Evolutionary conservation across 192 early-diverging fungal species (phyloP).

Genomic region (Podila epicladia): DNA sequence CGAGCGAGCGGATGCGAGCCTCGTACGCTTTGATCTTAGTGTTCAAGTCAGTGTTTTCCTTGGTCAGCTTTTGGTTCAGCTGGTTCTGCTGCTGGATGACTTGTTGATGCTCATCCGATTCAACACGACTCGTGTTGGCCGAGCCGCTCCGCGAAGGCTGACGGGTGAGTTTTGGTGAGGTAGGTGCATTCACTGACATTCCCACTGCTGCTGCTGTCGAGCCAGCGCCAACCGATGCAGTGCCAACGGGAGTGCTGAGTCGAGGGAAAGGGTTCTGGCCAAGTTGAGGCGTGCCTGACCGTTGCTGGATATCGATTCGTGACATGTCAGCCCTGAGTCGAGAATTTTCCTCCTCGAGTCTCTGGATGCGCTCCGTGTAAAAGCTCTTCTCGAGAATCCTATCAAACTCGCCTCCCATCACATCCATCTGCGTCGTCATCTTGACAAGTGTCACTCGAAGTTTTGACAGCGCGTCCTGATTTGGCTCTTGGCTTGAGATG

Average conservation of each 20-base stretch:
- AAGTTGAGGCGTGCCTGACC: conserved; percentile 37
- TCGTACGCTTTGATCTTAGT: conserved; percentile 53
- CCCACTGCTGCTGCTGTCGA: conserved; percentile 6
- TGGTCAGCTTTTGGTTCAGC: conserved; percentile 31
- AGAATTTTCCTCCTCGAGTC: conserved; percentile 44
- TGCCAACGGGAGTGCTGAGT: conserved; percentile 13
- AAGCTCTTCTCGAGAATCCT: conserved; percentile 54
- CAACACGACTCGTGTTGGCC: conserved; percentile 2
- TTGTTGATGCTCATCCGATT: conserved; percentile 35
- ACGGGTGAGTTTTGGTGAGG: conserved; percentile 32
- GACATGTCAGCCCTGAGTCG: conserved; percentile 39
- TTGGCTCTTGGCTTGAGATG: conserved; percentile 29
- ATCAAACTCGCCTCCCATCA: conserved; percentile 55
- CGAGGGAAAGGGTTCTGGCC: conserved; percentile 23
- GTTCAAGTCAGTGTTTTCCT: conserved; percentile 28
- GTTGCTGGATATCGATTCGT: conserved; percentile 36
- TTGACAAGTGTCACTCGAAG: conserved; percentile 35
- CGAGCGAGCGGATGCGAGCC: conserved; percentile 50
- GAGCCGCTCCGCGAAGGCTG: conserved; percentile 32
- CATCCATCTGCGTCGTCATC: conserved; percentile 57
- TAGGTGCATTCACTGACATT: conserved; percentile 12
- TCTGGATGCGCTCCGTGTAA: conserved; percentile 33
- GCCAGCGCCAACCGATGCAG: conserved; percentile 8
- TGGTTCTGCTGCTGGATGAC: conserved; percentile 37
- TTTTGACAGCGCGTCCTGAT: conserved; percentile 36